Evolutionary conservation across 1,284 basidiomycete genomes (phyloP).

Genomic region (Trametes versicolor): DNA sequence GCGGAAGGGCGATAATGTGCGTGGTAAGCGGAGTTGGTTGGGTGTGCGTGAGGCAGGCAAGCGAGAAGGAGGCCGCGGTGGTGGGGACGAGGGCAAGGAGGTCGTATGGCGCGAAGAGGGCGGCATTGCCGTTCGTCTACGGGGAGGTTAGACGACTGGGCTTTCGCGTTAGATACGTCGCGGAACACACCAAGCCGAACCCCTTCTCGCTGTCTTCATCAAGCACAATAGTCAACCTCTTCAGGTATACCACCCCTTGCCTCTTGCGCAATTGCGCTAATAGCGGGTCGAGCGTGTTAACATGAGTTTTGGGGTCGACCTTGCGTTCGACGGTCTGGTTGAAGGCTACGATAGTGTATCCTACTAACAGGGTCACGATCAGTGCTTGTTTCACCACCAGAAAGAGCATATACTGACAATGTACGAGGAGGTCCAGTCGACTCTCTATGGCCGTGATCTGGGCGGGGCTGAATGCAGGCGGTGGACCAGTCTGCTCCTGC

Average conservation of each 20-base stretch:
- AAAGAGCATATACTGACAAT: slow-evolving; percentile 48
- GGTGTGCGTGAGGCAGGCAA: slow-evolving; percentile 85
- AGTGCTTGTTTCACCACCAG: slow-evolving; percentile 14
- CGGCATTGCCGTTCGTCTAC: slow-evolving; percentile 69
- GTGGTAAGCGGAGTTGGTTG: slow-evolving; percentile 81
- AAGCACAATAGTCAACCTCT: slow-evolving; percentile 75
- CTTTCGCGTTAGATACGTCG: neutral
- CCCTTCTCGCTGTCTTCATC: slow-evolving; percentile 85
- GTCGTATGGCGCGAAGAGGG: slow-evolving; percentile 73
- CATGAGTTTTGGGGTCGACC: slow-evolving; percentile 73
- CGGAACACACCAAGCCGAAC: slow-evolving; percentile 70
- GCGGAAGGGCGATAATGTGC: slow-evolving; percentile 84
- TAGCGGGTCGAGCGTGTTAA: slow-evolving; percentile 66
- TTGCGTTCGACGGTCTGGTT: slow-evolving; percentile 74
- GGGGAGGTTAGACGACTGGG: neutral
- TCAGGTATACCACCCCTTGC: slow-evolving; percentile 67
- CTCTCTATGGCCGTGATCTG: slow-evolving; percentile 53
- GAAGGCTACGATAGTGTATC: slow-evolving; percentile 80
- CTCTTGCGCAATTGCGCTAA: slow-evolving; percentile 62
- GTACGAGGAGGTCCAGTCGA: slow-evolving; percentile 54
- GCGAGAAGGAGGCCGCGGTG: slow-evolving; percentile 75
- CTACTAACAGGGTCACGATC: slow-evolving; percentile 59
- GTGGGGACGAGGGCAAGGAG: slow-evolving; percentile 80
- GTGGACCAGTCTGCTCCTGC: slow-evolving; percentile 39
- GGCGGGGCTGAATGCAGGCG: slow-evolving; percentile 45